Conservation (phyloP, 345 rosid genomes). For the Eucalyptus pumila region DNA sequence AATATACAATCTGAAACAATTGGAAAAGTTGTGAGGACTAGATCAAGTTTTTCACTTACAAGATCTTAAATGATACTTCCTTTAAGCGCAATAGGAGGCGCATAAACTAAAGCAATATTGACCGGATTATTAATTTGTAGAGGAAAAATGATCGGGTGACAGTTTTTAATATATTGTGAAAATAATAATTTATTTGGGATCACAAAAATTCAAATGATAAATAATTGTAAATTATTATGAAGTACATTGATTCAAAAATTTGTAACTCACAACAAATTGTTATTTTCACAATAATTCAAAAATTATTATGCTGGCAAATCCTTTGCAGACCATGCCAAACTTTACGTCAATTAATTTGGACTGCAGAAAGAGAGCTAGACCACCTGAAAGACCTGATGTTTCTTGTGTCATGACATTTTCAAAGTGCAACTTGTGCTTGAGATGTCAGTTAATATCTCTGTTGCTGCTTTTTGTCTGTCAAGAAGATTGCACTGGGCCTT, state of each 20-base stretch:
- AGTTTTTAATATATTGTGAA: no score
- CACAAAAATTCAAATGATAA: no score
- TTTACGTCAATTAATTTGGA: neutral
- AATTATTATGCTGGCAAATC: no score
- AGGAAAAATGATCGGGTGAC: no score
- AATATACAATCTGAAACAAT: no score
- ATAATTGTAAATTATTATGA: no score
- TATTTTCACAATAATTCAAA: rapidly evolving
- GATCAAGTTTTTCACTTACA: neutral
- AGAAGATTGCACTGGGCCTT: neutral
- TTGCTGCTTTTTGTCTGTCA: neutral
- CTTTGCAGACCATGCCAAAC: neutral
- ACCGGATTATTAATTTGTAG: no score
- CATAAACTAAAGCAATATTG: neutral
- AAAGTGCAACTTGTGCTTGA: neutral
- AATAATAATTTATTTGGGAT: no score
- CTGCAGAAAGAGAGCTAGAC: neutral
- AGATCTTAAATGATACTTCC: neutral
- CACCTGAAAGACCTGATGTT: neutral
- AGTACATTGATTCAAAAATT: no score
- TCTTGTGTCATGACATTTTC: neutral
- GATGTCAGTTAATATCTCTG: neutral
- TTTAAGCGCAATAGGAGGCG: neutral
- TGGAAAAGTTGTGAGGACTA: neutral
- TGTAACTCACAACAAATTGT: rapidly evolving